Evolutionary conservation across 2,329 filamentous ascomycete species (phyloP), one percentile per base, ranked within the genome.

Genomic region (Esteya vermicola): DNA sequence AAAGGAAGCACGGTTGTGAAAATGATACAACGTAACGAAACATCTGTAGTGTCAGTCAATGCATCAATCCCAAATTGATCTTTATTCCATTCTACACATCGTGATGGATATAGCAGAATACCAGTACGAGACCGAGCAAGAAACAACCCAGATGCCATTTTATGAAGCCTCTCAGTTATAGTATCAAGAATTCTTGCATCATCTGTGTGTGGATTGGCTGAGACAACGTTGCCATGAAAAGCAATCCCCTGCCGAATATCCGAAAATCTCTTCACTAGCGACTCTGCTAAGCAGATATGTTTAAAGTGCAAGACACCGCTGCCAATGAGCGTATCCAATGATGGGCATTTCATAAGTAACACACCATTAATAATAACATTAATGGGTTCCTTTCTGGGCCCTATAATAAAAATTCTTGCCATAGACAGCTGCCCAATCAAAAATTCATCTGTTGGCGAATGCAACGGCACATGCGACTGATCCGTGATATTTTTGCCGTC

Each of bases 61-160:
- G 48, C 3, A 34, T 25, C 25, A 39, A 44, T 19, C 5, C 48
- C 51, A 13, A 52, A 38, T 5, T 37, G 20, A 4, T 46, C 40
- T 6, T 44, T 36, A 18, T 43, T 49, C 57, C 61, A 66, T 0
- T 56, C 54, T 1, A 57, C 53, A 38, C 57, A 59, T 21, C 49
- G 50, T 2, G 54, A 43, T 2, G 63, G 58, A 37, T 62, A 62
- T 1, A 68, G 32, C 5, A 71, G 37, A 16, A 70, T 45, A 38
- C 55, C 60, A 25, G 53, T 58, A 10, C 52, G 43, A 4, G 51
- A 45, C 14, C 47, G 39, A 18, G 57, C 47, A 27, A 53, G 57
- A 9, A 62, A 49, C 1, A 64, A 45, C 1, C 59, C 64, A 4
- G 60, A 51, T 8, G 56, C 54, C 9, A 55, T 56, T 4, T 55